These are phyloP conservation scores for Ziziphus jujuba DNA, from an alignment of 306 rosid genomes.

Conservation along the genomic window DNA sequence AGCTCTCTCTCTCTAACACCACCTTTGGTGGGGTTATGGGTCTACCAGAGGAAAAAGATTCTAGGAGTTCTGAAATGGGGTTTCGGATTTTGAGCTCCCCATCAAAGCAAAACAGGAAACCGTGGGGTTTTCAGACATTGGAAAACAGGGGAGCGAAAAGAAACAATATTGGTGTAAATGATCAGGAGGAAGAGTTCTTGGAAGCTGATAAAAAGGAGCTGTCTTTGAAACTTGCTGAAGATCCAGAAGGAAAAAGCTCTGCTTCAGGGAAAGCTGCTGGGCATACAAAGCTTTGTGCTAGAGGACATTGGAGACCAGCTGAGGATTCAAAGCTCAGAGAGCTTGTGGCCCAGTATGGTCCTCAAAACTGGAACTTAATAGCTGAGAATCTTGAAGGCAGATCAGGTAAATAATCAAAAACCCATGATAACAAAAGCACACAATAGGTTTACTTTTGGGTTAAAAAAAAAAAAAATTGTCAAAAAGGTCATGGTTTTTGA, in stretches of 20 bases:
- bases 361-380: conserved; percentile 94
- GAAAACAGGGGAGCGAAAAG: conserved; percentile 21
- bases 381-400: conserved; percentile 76
- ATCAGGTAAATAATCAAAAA: conserved; percentile 58
- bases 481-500: too few species aligned
- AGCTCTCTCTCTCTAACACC: conserved; percentile 15
- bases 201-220: conserved; percentile 30
- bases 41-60: background rate
- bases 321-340: conserved; percentile 81
- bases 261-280: conserved; percentile 29
- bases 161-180: conserved; percentile 12
- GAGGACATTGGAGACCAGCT: conserved; percentile 98
- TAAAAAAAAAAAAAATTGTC: background rate
- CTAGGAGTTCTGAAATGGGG: conserved; percentile 33
- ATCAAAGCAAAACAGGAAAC: background rate
- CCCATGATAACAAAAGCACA: background rate
- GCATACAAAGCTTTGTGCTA: conserved; percentile 55
- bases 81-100: conserved; percentile 39
- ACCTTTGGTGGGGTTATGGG: background rate
- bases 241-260: conserved; percentile 21
- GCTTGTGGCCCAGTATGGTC: conserved; percentile 79
- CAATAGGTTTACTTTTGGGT: background rate
- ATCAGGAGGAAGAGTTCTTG: conserved; percentile 22
- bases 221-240: conserved; percentile 45
- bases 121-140: conserved; percentile 10